Percentiles rank a stretch among this genome's conserved stretches.
Evolutionary conservation across 805 yeast genomes (phyloP).

Genomic region (Nakazawaea populi): DNA sequence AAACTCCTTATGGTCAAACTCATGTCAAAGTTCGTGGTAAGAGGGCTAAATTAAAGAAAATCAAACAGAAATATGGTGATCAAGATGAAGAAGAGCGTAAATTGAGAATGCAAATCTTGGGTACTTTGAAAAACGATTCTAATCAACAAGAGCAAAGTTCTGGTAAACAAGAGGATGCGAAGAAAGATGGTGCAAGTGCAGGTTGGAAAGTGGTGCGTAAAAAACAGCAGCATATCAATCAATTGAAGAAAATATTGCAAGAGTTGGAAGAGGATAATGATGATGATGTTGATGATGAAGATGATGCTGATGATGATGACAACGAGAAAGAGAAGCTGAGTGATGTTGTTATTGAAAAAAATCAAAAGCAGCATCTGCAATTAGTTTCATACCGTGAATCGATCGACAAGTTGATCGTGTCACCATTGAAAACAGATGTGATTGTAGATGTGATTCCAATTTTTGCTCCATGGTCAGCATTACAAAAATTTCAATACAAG

Average conservation of each 20-base stretch:
- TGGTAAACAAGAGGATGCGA: background rate
- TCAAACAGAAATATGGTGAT: constrained; percentile 75
- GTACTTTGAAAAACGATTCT: constrained; percentile 64
- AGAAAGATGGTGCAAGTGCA: constrained; percentile 1
- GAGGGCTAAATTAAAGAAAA: constrained; percentile 77
- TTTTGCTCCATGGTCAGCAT: constrained; percentile 89
- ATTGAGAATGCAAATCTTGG: constrained; percentile 73
- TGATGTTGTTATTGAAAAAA: constrained; percentile 25
- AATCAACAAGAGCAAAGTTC: background rate
- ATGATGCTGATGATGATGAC: constrained; percentile 16
- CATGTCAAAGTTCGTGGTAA: constrained; percentile 68
- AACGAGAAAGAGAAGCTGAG: constrained; percentile 13
- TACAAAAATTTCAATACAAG: constrained; percentile 71
- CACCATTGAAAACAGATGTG: constrained; percentile 43
- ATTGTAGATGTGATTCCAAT: constrained; percentile 69
- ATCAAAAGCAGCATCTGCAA: constrained; percentile 23
- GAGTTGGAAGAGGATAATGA: constrained; percentile 19
- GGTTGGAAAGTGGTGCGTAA: constrained; percentile 13
- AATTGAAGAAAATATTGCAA: constrained; percentile 24
- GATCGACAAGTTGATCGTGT: constrained; percentile 28
- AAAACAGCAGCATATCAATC: constrained; percentile 24
- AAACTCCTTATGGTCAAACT: constrained; percentile 17
- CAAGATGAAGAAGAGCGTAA: constrained; percentile 88
- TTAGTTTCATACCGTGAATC: constrained; percentile 22
- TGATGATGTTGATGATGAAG: constrained; percentile 11